phyloP scores from a whole-genome alignment of 805 yeast genomes.

The Candida tammaniensis region DNA sequence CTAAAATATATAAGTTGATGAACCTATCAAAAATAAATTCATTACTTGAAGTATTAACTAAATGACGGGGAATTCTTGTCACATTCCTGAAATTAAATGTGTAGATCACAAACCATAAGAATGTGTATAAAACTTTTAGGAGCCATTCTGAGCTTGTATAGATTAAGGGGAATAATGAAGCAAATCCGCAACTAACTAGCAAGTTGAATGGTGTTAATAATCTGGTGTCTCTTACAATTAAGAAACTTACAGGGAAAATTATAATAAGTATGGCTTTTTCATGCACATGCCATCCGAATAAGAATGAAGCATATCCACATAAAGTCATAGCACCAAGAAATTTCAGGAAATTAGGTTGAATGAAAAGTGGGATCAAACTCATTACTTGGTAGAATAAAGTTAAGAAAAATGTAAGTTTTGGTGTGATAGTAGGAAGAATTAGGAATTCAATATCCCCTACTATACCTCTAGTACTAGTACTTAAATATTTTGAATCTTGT shows the following conservation, averaged over 20 bases:
- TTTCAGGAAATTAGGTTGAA: slow-evolving; percentile 71
- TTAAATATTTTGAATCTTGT: slow-evolving; percentile 26
- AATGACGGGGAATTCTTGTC: slow-evolving; percentile 50
- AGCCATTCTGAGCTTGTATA: slow-evolving; percentile 78
- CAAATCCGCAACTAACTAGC: slow-evolving; percentile 76
- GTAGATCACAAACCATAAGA: slow-evolving; percentile 81
- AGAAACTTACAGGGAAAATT: slow-evolving; percentile 81
- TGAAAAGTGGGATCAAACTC: slow-evolving; percentile 66
- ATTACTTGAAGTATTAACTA: slow-evolving; percentile 15
- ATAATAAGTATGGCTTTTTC: slow-evolving; percentile 93
- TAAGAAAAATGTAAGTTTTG: slow-evolving; percentile 69
- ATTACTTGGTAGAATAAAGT: slow-evolving; percentile 83
- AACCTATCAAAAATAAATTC: slow-evolving; percentile 61
- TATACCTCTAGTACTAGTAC: slow-evolving; percentile 68
- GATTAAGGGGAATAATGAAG: slow-evolving; percentile 83
- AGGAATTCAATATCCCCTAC: slow-evolving; percentile 88
- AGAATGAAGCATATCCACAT: slow-evolving; percentile 86
- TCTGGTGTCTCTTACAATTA: slow-evolving; percentile 69
- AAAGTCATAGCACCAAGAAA: slow-evolving; percentile 82
- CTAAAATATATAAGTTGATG: slow-evolving; percentile 62
- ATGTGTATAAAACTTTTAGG: slow-evolving; percentile 72
- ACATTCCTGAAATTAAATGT: slow-evolving; percentile 71
- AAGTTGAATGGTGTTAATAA: slow-evolving; percentile 69
- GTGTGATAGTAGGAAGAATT: slow-evolving; percentile 77
- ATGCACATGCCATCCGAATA: slow-evolving; percentile 99